phyloP scores from a whole-genome alignment of 139 green algal genomes.

The Tetraselmis striata region DNA sequence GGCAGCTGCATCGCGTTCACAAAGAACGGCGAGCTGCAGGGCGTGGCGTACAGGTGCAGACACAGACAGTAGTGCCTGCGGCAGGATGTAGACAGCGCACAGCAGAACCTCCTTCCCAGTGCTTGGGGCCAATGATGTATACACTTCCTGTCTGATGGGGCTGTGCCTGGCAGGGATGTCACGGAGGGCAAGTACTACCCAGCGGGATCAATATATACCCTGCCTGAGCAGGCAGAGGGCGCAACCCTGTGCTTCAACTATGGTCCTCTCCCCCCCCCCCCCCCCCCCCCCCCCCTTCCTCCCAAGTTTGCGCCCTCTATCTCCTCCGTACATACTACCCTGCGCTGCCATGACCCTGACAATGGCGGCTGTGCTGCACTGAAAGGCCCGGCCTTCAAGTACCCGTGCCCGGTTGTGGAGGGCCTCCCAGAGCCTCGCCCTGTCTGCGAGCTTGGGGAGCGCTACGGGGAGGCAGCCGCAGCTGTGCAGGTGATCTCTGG shows the following conservation, averaged over 20 bases:
- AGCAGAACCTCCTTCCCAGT: no score
- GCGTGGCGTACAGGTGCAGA: slow-evolving; percentile 42
- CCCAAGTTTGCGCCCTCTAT: background rate
- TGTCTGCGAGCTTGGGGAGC: slow-evolving; percentile 9
- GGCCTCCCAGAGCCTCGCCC: slow-evolving; percentile 19
- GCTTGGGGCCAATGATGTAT: background rate
- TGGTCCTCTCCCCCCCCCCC: no score
- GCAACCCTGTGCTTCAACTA: slow-evolving; percentile 71
- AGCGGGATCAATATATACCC: slow-evolving; percentile 65
- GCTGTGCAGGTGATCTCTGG: no score
- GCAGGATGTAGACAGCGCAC: no score
- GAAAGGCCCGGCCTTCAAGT: slow-evolving; percentile 11
- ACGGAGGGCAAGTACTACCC: slow-evolving; percentile 79
- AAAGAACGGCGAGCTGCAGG: slow-evolving; percentile 63
- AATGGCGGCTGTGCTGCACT: no score
- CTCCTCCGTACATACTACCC: background rate
- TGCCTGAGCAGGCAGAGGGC: slow-evolving; percentile 43
- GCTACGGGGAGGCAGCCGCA: no score
- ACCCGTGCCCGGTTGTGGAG: slow-evolving; percentile 13
- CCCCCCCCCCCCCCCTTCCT: no score
- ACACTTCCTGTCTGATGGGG: background rate
- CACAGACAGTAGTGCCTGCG: no score
- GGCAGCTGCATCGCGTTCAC: slow-evolving; percentile 61
- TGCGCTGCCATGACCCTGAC: no score
- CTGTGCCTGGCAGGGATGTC: slow-evolving; percentile 35